Evolutionary conservation across 1,139 yeast genomes (phyloP).

Genomic region (Groenewaldozyma auringiensis): DNA sequence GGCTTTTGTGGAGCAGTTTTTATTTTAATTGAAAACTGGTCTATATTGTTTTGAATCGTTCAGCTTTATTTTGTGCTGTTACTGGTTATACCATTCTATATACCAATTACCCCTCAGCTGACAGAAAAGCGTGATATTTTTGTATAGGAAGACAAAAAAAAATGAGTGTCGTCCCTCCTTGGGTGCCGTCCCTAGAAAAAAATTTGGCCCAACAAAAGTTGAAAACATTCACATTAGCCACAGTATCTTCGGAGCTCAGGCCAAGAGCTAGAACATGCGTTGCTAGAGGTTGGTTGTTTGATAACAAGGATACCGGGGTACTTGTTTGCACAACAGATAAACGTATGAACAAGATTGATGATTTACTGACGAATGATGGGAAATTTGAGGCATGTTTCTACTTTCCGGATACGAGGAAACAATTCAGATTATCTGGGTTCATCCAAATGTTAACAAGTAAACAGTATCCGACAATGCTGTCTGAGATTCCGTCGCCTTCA

Average conservation of each 20-base stretch:
- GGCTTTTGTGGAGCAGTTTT: too few relatives aligned
- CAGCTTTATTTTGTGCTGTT: too few relatives aligned
- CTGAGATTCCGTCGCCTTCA: constrained; percentile 9
- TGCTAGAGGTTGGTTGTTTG: constrained; percentile 66
- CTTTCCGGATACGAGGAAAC: constrained; percentile 53
- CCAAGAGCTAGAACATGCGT: constrained; percentile 67
- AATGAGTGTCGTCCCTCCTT: constrained; percentile 24
- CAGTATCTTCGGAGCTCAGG: constrained; percentile 41
- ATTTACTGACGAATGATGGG: constrained; percentile 41
- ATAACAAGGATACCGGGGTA: constrained; percentile 59
- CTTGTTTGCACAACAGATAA: constrained; percentile 66
- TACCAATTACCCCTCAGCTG: too few relatives aligned
- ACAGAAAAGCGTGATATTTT: too few relatives aligned
- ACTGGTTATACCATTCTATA: too few relatives aligned
- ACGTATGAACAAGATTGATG: constrained; percentile 56
- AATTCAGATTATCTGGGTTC: constrained; percentile 61
- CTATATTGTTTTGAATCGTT: too few relatives aligned
- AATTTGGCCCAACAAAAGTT: constrained; percentile 17
- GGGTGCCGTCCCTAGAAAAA: constrained; percentile 24
- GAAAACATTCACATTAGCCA: constrained; percentile 55
- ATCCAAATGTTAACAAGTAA: constrained; percentile 12
- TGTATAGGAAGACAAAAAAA: too few relatives aligned
- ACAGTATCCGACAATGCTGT: constrained; percentile 7
- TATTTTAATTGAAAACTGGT: too few relatives aligned
- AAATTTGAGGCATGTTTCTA: constrained; percentile 71